Evolutionary conservation across 83 land plant genomes (phyloP), one percentile per base, ranked within the genome.

Genomic region (Diphasiastrum complanatum): DNA sequence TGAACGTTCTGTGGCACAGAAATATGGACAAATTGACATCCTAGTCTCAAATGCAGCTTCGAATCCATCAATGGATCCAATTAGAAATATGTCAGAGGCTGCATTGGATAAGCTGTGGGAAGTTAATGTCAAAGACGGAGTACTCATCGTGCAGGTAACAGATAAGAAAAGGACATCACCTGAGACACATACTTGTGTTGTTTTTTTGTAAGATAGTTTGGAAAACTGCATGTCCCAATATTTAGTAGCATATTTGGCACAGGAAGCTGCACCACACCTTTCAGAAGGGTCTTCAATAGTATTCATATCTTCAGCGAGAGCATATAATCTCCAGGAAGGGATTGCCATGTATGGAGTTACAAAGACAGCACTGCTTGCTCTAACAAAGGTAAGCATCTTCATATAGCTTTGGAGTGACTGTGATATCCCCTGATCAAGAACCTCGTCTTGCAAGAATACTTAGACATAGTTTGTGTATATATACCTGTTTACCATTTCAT

Each of bases 331-430:
- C 18, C 45, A 41, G n/a, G n/a, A 0, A 18, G 45, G n/a, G n/a
- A 41, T 41, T 14, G 45, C 45, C 18, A 41, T 41, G 45, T 41
- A 41, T 41, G 45, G n/a, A 14, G 45, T 41, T 18, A 41, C 45
- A 41, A 41, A 41, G n/a, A 41, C 45, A 14, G 45, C 45, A 14
- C 0, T 41, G 45, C 45, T 41, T 41, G 45, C n/a, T 41, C 18
- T 41, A 18, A 41, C 45, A 41, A 41, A 41, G 45, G 45, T 41
- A 41, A 41, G 45, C 45, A 41, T n/a, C n/a, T n/a, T n/a, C n/a
- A n/a, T n/a, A n/a, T n/a, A n/a, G n/a, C n/a, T n/a, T n/a, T n/a
- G n/a, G n/a, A n/a, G n/a, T n/a, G n/a, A n/a, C n/a, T n/a, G n/a
- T n/a, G n/a, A n/a, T n/a, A n/a, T n/a, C n/a, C n/a, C n/a, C n/a